Base-by-base conservation (phyloP, 768 basidiomycete species). In the Lyophyllum decastes region DNA sequence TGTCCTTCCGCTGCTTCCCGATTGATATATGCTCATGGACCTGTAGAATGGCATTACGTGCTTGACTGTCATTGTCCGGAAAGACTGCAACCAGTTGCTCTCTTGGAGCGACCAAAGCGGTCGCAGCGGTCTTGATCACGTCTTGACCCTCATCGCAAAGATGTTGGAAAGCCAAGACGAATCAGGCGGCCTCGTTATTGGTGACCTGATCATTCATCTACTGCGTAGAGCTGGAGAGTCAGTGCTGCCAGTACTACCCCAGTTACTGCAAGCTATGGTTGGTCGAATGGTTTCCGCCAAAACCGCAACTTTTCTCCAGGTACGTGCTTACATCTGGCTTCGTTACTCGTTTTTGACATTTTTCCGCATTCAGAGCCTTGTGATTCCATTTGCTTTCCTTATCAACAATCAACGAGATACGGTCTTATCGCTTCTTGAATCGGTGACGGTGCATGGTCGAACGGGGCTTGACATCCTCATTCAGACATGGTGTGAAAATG, bases 201-300 rank as follows among this genome's bases (percentile, higher is more conserved):
- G 97, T 19, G 96, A 98, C 67, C 79, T 99, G 43, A 91, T 99
- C 68, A 92, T 98, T 62, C 95, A 98, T 65, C 78, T 98, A 24
- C 78, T 99, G 49, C 82, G 96, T 24, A 87, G 85, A 60, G 91
- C 92, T 0, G 93, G 93, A 12, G 85, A 88, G 12, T 77, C 87
- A 1, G 83, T 98, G 19, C 78, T 91, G 0, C 88, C 95, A 1
- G 92, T 95, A 6, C 82, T 98, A 17, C 93, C 94, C 2, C 88
- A 94, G 61, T 80, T 99, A 16, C 76, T 98, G 44, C 86, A 87
- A 54, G 94, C 93, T 1, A 88, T 99, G 83, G 80, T 93, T 0
- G 75, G 74, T 9, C 83, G 95, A 1, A 90, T 99, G 83, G 78
- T 80, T 12, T 88, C 81, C 0, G 95, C 96, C 0, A 87, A 90